Percentiles rank a stretch among this genome's conserved stretches.
phyloP scores from a whole-genome alignment of 2,329 filamentous ascomycete species.

The Neonectria magnoliae region DNA sequence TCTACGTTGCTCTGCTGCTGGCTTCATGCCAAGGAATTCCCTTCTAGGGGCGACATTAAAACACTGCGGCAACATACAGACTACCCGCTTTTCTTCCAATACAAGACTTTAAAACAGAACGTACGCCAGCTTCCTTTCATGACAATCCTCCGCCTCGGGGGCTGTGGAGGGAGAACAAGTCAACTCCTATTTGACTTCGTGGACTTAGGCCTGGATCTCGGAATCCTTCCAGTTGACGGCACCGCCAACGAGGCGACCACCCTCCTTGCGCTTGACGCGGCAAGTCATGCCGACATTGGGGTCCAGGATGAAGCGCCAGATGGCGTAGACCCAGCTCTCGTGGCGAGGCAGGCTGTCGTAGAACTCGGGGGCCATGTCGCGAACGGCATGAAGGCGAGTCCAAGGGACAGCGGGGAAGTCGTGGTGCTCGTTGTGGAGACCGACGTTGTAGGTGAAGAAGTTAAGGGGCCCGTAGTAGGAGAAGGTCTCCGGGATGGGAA shows the following conservation, averaged over 20 bases:
- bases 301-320: slow-evolving; percentile 96
- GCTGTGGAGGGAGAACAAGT: not conserved
- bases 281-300: slow-evolving; percentile 89
- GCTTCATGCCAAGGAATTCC: not conserved
- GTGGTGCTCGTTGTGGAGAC: slow-evolving; percentile 98
- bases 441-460: slow-evolving; percentile 94
- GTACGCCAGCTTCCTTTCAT: slow-evolving; percentile 6
- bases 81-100: slow-evolving; percentile 16
- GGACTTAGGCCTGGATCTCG: slow-evolving; percentile 70
- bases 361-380: slow-evolving; percentile 87
- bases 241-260: slow-evolving; percentile 69
- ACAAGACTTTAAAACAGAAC: slow-evolving; percentile 15
- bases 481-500: slow-evolving; percentile 90
- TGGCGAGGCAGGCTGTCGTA: slow-evolving; percentile 89
- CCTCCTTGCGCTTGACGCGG: slow-evolving; percentile 90
- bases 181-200: not conserved
- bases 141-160: not conserved
- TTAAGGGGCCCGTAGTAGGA: slow-evolving; percentile 97
- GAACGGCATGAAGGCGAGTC: slow-evolving; percentile 83
- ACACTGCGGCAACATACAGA: slow-evolving; percentile 2
- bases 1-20: not conserved
- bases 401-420: slow-evolving; percentile 98
- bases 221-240: slow-evolving; percentile 69
- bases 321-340: slow-evolving; percentile 89
- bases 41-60: slow-evolving; percentile 4